Evolutionary conservation across 495 filamentous ascomycete genomes (phyloP).

Genomic region (Aspergillus bridgeri): DNA sequence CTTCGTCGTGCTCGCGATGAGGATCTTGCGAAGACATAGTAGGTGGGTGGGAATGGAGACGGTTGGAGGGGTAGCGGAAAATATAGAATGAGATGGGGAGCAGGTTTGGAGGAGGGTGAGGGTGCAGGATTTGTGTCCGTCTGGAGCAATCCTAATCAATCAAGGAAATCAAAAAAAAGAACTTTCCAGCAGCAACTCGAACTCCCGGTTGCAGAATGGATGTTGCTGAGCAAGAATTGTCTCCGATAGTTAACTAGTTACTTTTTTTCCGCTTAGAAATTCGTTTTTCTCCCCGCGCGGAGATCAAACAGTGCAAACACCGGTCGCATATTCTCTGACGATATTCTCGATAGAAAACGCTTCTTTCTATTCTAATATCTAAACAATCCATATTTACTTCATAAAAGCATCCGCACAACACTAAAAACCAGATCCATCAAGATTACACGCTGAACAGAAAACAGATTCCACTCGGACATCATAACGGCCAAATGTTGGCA

Average conservation of each 20-base stretch:
- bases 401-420: background rate
- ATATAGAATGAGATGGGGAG: background rate
- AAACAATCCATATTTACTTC: background rate
- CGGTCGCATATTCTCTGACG: no score
- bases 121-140: no score
- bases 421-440: background rate
- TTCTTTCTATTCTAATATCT: background rate
- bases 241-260: no score
- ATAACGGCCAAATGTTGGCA: background rate
- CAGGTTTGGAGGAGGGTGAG: no score
- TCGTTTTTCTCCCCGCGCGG: conserved; percentile 31
- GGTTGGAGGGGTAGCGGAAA: background rate
- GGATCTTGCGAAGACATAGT: conserved; percentile 29
- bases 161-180: background rate
- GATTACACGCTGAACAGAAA: background rate
- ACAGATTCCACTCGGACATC: background rate
- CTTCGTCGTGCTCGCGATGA: conserved; percentile 50
- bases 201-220: background rate
- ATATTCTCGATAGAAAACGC: background rate
- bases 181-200: background rate
- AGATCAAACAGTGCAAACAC: conserved; percentile 36
- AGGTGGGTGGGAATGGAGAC: background rate
- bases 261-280: conserved; percentile 40
- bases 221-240: background rate
- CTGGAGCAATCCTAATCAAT: background rate